phyloP scores from a whole-genome alignment of 805 yeast genomes.

The Saturnispora zaruensis region DNA sequence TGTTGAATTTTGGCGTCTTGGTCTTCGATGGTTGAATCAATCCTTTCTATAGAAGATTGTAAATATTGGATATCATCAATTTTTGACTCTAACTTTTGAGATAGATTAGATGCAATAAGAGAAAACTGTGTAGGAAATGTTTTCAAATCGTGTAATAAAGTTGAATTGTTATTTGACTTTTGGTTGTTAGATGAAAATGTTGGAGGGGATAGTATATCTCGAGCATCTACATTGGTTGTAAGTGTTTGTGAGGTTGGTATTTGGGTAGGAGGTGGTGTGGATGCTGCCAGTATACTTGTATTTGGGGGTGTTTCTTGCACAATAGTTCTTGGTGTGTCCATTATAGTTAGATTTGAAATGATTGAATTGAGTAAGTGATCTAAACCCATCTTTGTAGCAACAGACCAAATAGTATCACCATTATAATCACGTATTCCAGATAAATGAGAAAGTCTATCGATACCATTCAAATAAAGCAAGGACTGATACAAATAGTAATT shows the following conservation, averaged over 20 bases:
- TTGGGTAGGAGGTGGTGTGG: neutral
- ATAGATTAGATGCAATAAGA: neutral
- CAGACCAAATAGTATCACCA: slow-evolving; percentile 7
- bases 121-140: slow-evolving; percentile 4
- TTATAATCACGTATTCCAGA: slow-evolving; percentile 4
- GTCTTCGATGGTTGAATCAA: slow-evolving; percentile 3
- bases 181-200: neutral
- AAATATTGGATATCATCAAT: slow-evolving; percentile 6
- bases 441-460: neutral
- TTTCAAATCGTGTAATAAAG: neutral
- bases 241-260: neutral
- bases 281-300: neutral
- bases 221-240: neutral
- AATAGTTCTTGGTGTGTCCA: slow-evolving; percentile 7
- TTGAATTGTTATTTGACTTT: neutral
- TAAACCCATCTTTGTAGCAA: slow-evolving; percentile 3
- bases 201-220: neutral
- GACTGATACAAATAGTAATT: slow-evolving; percentile 7
- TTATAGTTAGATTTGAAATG: slow-evolving; percentile 1
- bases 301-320: slow-evolving; percentile 2
- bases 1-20: slow-evolving; percentile 11
- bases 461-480: slow-evolving; percentile 1
- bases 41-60: slow-evolving; percentile 9
- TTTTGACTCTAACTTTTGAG: slow-evolving; percentile 2
- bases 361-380: slow-evolving; percentile 7